Percentiles rank a stretch among this genome's conserved stretches.
These are phyloP conservation scores for Entomortierella parvispora DNA, from an alignment of 192 early-diverging fungal genomes.

Conservation along the genomic window DNA sequence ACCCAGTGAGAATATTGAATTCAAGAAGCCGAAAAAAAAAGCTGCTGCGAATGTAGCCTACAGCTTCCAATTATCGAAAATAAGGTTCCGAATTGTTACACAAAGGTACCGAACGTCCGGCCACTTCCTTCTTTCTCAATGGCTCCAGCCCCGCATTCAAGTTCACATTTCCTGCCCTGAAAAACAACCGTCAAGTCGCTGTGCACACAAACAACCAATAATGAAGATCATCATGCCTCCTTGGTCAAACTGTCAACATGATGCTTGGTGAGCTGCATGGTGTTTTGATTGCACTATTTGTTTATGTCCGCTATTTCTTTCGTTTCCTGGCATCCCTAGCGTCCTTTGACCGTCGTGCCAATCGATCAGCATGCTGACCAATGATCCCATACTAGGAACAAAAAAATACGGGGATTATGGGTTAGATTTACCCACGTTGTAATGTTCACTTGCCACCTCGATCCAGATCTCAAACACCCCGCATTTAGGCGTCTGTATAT, in stretches of 20 bases:
- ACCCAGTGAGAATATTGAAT: too few species aligned
- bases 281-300: not conserved
- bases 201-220: too few species aligned
- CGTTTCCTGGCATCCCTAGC: slow-evolving; percentile 31
- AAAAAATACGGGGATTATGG: not conserved
- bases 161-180: not conserved
- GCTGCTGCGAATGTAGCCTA: too few species aligned
- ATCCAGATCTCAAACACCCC: not conserved
- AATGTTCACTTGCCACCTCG: not conserved
- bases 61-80: slow-evolving; percentile 24
- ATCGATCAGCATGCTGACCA: slow-evolving; percentile 20
- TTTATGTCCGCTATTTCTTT: slow-evolving; percentile 9
- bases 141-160: too few species aligned
- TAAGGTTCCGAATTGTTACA: slow-evolving; percentile 33
- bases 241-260: too few species aligned
- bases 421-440: not conserved
- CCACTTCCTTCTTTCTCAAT: slow-evolving; percentile 2
- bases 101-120: slow-evolving; percentile 13
- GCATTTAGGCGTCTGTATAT: too few species aligned
- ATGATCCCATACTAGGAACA: slow-evolving; percentile 24
- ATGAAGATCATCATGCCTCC: too few species aligned
- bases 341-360: slow-evolving; percentile 16
- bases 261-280: too few species aligned
- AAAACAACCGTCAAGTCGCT: not conserved
- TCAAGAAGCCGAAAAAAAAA: too few species aligned